Percentiles rank a stretch among this genome's conserved stretches.
phyloP scores from a whole-genome alignment of 306 rosid species.

The Prunus campanulata region DNA sequence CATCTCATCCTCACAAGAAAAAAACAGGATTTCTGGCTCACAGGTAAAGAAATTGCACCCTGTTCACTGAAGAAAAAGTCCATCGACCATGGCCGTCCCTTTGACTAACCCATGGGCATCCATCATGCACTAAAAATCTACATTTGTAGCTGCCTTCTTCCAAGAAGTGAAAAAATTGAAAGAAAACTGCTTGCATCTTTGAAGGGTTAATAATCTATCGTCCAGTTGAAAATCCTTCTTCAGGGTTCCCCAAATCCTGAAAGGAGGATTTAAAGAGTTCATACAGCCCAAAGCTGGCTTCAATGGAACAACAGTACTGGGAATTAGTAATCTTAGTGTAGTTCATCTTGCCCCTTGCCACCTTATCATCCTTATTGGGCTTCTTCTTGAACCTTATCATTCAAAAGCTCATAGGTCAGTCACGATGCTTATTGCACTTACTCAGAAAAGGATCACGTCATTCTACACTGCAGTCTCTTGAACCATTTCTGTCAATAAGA shows the following conservation, averaged over 20 bases:
- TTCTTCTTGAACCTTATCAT: not conserved
- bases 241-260: not conserved
- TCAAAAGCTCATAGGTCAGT: not conserved
- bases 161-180: not conserved
- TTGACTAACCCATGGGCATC: constrained; percentile 8
- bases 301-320: not conserved
- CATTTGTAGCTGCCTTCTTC: constrained; percentile 7
- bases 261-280: not conserved
- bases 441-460: not conserved
- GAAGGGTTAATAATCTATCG: constrained; percentile 1
- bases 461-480: constrained; percentile 12
- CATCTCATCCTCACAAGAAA: not conserved
- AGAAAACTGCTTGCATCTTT: not conserved
- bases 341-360: not conserved
- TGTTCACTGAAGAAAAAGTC: not conserved
- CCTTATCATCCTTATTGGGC: not conserved
- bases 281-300: not conserved
- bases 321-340: not conserved
- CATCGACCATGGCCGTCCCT: not conserved
- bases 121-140: not conserved
- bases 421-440: not conserved
- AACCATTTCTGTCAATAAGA: not conserved
- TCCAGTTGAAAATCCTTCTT: not conserved
- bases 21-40: not conserved
- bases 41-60: not conserved